Conservation (phyloP, 495 filamentous ascomycete genomes). For the Neurospora cerealis region DNA sequence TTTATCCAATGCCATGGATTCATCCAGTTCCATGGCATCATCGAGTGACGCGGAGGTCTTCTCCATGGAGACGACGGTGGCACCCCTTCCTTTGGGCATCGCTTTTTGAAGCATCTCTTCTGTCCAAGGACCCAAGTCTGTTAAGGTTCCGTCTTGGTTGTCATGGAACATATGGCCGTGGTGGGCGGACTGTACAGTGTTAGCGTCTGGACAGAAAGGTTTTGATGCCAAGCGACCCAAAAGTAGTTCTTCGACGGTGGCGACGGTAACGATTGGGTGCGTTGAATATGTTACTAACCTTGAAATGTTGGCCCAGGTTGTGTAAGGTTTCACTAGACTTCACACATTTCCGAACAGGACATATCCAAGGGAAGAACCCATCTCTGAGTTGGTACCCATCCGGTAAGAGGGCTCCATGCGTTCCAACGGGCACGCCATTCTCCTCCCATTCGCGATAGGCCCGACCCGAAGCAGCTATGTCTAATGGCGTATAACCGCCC, state of each 20-base stretch:
- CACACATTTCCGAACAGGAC: conserved; percentile 12
- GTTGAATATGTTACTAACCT: conserved; percentile 1
- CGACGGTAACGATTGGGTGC: not conserved
- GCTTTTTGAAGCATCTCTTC: conserved; percentile 6
- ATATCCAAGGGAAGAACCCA: conserved; percentile 10
- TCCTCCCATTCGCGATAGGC: conserved; percentile 13
- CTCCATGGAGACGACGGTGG: conserved; percentile 11
- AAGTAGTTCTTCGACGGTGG: not conserved
- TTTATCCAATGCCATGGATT: not conserved
- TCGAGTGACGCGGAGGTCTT: not conserved
- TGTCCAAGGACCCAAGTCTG: conserved; percentile 7
- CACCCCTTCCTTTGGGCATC: not conserved
- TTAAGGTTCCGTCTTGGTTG: conserved; percentile 28
- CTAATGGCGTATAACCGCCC: conserved; percentile 5
- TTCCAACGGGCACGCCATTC: not conserved
- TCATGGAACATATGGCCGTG: conserved; percentile 20
- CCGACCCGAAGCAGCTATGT: conserved; percentile 14
- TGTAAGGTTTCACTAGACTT: not conserved
- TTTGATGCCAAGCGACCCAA: not conserved
- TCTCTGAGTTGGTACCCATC: conserved; percentile 10
- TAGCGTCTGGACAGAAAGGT: not conserved
- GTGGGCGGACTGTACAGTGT: conserved; percentile 12
- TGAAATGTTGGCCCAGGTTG: conserved; percentile 14
- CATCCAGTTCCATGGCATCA: not conserved
- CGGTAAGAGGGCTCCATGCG: conserved; percentile 13